Evolutionary conservation across 2,329 filamentous ascomycete genomes (phyloP), one percentile per base, ranked within the genome.

Genomic region (Botrytis galanthina): DNA sequence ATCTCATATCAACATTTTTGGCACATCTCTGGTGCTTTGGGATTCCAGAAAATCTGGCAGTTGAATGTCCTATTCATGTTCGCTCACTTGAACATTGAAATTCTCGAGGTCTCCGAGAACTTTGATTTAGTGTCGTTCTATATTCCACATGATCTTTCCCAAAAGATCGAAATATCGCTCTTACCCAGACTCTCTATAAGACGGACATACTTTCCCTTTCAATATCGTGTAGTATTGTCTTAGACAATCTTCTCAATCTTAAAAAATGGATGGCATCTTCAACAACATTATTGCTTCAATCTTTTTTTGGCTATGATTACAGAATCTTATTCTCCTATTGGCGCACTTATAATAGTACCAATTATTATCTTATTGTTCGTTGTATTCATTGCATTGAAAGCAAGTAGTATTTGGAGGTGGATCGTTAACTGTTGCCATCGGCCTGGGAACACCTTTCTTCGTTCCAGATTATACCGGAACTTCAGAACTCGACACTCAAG

Each of bases 311-410:
- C 78, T 80, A 82, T 82, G 80, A 80, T 74, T 78, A 80, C 73
- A 73, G 82, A 80, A 77, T 83, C 78, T 73, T 79, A 80, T 73
- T 79, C 82, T 76, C 82, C 84, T 75, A 78, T 85, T 76, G 80
- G 84, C 74, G 82, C 82, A 73, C 80, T 86, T 75, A 81, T 86
- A 73, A 78, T 86, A 64, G 82, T 86, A 72, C 85, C 85, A 59
- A 85, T 86, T 74, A 78, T 83, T 73, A 80, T 86, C 54, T 81
- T 79, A 74, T 76, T 74, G 72, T 79, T 78, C 46, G 79, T 79
- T 75, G 80, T 80, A 77, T 80, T 77, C 73, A 76, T 81, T 70
- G 79, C 78, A 44, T 71, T 82, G 44, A 79, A 81, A 73, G 75
- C 76, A 54, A 72, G 77, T 57, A 74, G 77, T 70, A 74, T 76